Evolutionary conservation across 2,329 filamentous ascomycete genomes (phyloP).

Genomic region (Xylariaceae sp.): DNA sequence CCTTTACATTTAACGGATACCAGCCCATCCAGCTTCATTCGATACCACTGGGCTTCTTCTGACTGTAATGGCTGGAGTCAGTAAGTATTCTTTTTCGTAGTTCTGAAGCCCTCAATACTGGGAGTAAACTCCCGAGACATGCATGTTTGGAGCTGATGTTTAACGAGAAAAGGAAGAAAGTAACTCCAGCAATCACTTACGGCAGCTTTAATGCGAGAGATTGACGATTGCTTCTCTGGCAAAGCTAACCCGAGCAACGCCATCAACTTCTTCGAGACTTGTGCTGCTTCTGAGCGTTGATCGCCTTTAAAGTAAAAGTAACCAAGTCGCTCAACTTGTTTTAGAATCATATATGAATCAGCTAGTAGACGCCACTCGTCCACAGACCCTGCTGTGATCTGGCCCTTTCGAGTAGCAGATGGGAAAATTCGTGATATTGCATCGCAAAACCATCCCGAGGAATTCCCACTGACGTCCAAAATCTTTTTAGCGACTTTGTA

Average conservation of each 20-base stretch:
- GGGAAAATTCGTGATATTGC: conserved; percentile 10
- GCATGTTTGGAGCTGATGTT: too few relatives aligned
- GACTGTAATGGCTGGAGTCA: too few relatives aligned
- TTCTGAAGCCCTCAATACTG: too few relatives aligned
- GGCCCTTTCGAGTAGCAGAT: conserved; percentile 5
- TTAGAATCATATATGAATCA: conserved; percentile 1
- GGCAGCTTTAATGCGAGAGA: conserved; percentile 11
- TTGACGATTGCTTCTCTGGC: conserved; percentile 11
- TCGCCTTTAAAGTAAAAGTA: conserved; percentile 3
- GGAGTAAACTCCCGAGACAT: too few relatives aligned
- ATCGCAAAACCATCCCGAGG: neutral
- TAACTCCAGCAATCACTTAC: too few relatives aligned
- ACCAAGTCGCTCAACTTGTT: conserved; percentile 4
- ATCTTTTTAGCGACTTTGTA: conserved; percentile 7
- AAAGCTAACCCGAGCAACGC: conserved; percentile 7
- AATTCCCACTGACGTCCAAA: conserved; percentile 8
- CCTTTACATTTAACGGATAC: conserved; percentile 8
- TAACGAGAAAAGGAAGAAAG: too few relatives aligned
- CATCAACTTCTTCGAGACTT: conserved; percentile 7
- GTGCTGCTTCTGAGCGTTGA: conserved; percentile 3
- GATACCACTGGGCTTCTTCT: conserved; percentile 12
- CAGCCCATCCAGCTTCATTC: conserved; percentile 8
- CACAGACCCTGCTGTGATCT: conserved; percentile 1
- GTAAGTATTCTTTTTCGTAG: too few relatives aligned
- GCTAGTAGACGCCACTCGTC: neutral